Evolutionary conservation across 306 rosid genomes (phyloP).

Genomic region (Prunus fruticosa): DNA sequence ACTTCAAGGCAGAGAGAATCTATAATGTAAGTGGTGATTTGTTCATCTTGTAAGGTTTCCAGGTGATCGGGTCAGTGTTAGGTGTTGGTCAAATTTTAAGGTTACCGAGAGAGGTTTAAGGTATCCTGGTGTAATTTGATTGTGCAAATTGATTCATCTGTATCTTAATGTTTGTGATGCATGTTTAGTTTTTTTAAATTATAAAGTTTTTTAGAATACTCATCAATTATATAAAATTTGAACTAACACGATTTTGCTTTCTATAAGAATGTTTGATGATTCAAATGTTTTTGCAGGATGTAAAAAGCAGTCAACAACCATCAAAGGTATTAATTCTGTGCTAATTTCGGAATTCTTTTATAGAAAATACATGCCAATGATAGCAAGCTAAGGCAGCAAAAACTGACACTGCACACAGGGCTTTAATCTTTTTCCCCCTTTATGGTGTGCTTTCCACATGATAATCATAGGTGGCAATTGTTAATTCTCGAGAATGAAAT

Average conservation of each 20-base stretch:
- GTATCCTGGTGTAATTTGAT: background rate
- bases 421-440: background rate
- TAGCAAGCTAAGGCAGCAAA: background rate
- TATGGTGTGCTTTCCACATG: background rate
- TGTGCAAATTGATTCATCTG: background rate
- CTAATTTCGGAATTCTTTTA: background rate
- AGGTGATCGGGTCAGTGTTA: background rate
- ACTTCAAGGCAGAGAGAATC: background rate
- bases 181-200: background rate
- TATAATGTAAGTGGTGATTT: background rate
- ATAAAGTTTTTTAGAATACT: background rate
- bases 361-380: background rate
- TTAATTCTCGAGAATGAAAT: background rate
- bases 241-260: background rate
- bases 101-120: background rate
- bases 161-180: background rate
- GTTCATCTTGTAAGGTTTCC: no score
- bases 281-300: slow-evolving; percentile 34
- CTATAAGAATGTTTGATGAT: slow-evolving; percentile 19
- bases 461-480: background rate
- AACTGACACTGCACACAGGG: background rate
- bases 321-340: slow-evolving; percentile 43
- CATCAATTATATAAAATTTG: background rate
- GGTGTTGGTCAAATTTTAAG: background rate
- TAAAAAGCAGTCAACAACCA: slow-evolving; percentile 34